Conservation (phyloP, 306 rosid species). For the Pterocarpus santalinus region DNA sequence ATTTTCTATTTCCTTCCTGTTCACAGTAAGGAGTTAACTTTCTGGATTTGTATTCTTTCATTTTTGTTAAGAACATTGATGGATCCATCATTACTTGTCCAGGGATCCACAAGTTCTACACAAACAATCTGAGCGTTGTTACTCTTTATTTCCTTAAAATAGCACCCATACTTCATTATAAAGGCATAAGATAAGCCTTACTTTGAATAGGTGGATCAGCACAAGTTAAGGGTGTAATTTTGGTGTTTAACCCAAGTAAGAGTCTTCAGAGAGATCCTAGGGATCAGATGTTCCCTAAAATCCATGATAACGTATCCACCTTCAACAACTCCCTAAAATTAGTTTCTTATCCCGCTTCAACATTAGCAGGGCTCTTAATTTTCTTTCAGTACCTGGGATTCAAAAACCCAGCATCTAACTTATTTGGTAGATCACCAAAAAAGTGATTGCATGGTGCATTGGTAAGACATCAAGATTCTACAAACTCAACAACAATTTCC, state of each 20-base stretch:
- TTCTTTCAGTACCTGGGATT: constrained; percentile 18
- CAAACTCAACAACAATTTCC: background rate
- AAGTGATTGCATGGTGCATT: background rate
- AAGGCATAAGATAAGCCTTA: constrained; percentile 23
- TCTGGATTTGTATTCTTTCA: background rate
- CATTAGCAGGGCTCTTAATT: constrained; percentile 21
- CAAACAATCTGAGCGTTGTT: background rate
- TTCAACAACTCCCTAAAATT: constrained; percentile 37
- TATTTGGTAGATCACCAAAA: background rate
- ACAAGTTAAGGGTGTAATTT: constrained; percentile 20
- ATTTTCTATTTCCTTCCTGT: background rate
- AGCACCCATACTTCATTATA: constrained; percentile 5
- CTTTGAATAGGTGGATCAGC: background rate
- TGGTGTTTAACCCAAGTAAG: constrained; percentile 15
- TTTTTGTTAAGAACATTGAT: background rate
- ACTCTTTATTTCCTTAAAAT: constrained; percentile 17
- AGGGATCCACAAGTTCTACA: constrained; percentile 24
- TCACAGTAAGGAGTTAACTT: background rate
- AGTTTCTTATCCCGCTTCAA: constrained; percentile 33
- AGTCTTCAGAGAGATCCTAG: constrained; percentile 35
- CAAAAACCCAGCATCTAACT: constrained; percentile 17
- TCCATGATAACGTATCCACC: constrained; percentile 33
- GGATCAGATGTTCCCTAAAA: constrained; percentile 44
- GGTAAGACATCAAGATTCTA: constrained; percentile 4
- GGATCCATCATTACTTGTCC: background rate